These are phyloP conservation scores for Candida insectalens DNA, from an alignment of 805 yeast species.

Conservation along the genomic window DNA sequence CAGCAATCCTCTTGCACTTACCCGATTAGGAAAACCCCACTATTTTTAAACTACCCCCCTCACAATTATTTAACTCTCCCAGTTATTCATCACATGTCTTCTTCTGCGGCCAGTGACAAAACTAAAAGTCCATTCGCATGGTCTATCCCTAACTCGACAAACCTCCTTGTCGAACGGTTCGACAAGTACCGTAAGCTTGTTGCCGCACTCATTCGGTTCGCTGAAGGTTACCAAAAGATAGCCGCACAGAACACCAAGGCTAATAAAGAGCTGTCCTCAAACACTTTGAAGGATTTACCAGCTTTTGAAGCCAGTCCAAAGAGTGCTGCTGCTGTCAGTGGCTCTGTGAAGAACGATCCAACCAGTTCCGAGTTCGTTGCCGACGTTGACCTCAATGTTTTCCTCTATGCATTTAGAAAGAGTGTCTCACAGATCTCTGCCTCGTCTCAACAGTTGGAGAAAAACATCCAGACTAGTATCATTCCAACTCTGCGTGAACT, in stretches of 20 bases:
- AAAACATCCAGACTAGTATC: slow-evolving; percentile 25
- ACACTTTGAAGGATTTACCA: slow-evolving; percentile 14
- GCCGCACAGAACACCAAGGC: slow-evolving; percentile 13
- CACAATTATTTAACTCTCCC: too few species aligned
- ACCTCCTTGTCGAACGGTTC: slow-evolving; percentile 17
- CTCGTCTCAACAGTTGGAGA: slow-evolving; percentile 29
- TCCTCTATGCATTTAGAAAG: slow-evolving; percentile 17
- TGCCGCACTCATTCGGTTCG: slow-evolving; percentile 14
- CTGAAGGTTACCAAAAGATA: slow-evolving; percentile 17
- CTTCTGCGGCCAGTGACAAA: too few species aligned
- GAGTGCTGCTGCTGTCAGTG: slow-evolving; percentile 16
- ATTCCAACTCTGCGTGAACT: slow-evolving; percentile 35
- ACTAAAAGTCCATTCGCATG: background rate
- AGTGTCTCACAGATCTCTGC: slow-evolving; percentile 23
- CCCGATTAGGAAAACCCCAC: too few species aligned
- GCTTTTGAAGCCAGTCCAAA: slow-evolving; percentile 21
- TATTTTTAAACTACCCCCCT: too few species aligned
- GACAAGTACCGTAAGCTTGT: slow-evolving; percentile 19
- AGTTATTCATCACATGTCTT: too few species aligned
- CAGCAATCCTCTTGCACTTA: too few species aligned
- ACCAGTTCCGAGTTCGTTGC: slow-evolving; percentile 2
- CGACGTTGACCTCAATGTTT: slow-evolving; percentile 17
- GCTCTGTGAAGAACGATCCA: slow-evolving; percentile 9
- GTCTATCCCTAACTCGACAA: slow-evolving; percentile 18
- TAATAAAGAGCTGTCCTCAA: slow-evolving; percentile 18